Conservation (phyloP, 805 yeast genomes). For the Candida lessepsii region DNA sequence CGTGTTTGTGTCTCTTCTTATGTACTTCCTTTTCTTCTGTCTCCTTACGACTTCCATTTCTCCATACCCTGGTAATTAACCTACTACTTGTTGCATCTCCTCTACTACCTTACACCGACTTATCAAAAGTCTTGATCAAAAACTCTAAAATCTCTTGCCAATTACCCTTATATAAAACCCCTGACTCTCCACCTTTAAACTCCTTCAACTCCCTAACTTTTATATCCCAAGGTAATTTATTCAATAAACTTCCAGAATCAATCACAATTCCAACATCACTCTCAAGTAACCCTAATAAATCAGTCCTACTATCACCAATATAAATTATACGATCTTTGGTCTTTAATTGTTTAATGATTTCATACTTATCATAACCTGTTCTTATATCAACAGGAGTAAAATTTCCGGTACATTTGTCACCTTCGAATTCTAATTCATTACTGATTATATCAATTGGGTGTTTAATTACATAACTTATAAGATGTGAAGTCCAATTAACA, state of each 20-base stretch:
- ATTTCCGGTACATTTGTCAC: conserved; percentile 27
- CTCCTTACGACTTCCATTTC: too few species aligned
- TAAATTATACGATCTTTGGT: conserved; percentile 32
- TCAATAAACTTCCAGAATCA: conserved; percentile 33
- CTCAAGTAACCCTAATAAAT: conserved; percentile 48
- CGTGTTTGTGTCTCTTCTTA: too few species aligned
- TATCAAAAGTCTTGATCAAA: not conserved
- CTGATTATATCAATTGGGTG: conserved; percentile 30
- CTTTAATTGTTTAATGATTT: conserved; percentile 15
- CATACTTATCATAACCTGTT: conserved; percentile 55
- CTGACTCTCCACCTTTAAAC: not conserved
- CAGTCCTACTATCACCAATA: conserved; percentile 65
- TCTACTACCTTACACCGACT: not conserved
- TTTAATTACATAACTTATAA: conserved; percentile 31
- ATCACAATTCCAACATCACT: conserved; percentile 50
- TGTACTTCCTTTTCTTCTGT: too few species aligned
- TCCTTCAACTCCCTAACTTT: not conserved
- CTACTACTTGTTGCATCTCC: too few species aligned
- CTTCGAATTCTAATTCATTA: conserved; percentile 49
- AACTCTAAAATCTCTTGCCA: conserved; percentile 4
- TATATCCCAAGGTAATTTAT: conserved; percentile 15
- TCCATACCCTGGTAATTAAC: too few species aligned
- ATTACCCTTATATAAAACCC: conserved; percentile 2
- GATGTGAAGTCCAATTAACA: conserved; percentile 58
- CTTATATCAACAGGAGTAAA: conserved; percentile 32